Percentiles rank a stretch among this genome's conserved stretches.
Conservation (phyloP, 306 rosid species). For the Dryas drummondii region DNA sequence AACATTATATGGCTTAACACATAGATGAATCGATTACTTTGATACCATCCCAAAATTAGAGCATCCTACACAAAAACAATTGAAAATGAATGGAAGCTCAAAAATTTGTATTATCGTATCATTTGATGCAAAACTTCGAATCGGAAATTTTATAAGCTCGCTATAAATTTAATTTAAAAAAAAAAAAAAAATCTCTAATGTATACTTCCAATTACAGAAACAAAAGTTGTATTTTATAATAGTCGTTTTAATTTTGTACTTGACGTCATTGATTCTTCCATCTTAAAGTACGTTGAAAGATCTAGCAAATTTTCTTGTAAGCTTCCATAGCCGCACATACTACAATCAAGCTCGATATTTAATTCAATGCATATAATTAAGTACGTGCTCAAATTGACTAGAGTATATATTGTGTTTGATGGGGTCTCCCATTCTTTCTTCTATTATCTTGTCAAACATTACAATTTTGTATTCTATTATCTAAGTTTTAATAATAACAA, state of each 20-base stretch:
- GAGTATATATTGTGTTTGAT: not conserved
- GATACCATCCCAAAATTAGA: no score
- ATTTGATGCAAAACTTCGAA: no score
- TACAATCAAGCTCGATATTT: no score
- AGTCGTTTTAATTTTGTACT: not conserved
- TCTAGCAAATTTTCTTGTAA: not conserved
- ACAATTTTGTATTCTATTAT: not conserved
- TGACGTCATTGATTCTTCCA: not conserved
- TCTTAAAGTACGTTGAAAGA: not conserved
- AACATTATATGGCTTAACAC: no score
- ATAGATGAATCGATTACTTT: no score
- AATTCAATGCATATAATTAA: not conserved
- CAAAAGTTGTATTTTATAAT: not conserved
- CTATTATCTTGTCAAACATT: not conserved
- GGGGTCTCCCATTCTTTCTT: not conserved
- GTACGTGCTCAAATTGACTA: not conserved
- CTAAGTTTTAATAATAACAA: not conserved
- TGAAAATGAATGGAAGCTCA: no score
- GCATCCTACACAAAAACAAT: no score
- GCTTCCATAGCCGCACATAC: no score
- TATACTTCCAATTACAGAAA: not conserved
- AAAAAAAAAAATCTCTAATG: no score
- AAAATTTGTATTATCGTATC: no score
- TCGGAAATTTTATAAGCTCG: no score
- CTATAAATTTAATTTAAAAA: no score